Evolutionary conservation across 768 basidiomycete genomes (phyloP).

Genomic region (Scleroderma citrinum): DNA sequence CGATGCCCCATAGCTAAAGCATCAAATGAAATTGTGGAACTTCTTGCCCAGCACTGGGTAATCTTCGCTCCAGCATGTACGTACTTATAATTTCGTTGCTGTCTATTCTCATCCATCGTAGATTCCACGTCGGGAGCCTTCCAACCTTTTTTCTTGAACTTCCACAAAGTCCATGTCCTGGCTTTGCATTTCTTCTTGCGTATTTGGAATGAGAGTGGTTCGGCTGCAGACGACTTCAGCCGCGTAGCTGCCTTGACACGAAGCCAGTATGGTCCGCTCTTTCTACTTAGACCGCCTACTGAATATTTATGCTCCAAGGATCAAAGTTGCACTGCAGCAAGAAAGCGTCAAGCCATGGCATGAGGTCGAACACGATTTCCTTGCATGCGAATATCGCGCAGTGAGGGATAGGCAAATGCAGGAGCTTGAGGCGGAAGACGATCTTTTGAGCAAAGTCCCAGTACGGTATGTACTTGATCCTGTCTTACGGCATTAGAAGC

Average conservation of each 20-base stretch:
- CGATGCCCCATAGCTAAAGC: slow-evolving; percentile 80
- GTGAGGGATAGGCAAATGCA: slow-evolving; percentile 87
- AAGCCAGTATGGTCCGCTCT: slow-evolving; percentile 63
- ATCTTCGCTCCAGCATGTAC: slow-evolving; percentile 82
- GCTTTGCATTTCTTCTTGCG: slow-evolving; percentile 83
- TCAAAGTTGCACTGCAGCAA: slow-evolving; percentile 67
- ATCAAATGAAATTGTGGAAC: slow-evolving; percentile 80
- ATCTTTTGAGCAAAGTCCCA: slow-evolving; percentile 77
- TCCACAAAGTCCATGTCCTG: slow-evolving; percentile 73
- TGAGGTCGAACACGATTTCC: slow-evolving; percentile 75
- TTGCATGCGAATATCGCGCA: slow-evolving; percentile 78
- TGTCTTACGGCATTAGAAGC: no score
- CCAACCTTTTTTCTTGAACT: slow-evolving; percentile 85
- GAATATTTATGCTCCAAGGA: slow-evolving; percentile 35
- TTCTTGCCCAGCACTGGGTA: slow-evolving; percentile 80
- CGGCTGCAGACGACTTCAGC: slow-evolving; percentile 67
- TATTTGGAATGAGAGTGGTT: slow-evolving; percentile 88
- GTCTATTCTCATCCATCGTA: slow-evolving; percentile 7
- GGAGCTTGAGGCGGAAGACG: slow-evolving; percentile 84
- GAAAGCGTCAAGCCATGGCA: slow-evolving; percentile 79
- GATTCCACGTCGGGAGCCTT: slow-evolving; percentile 79
- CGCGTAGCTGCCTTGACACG: slow-evolving; percentile 73
- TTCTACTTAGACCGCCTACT: neutral
- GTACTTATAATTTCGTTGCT: slow-evolving; percentile 20
- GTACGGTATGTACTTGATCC: slow-evolving; percentile 53